Evolutionary conservation across 2,329 filamentous ascomycete species (phyloP), one percentile per base, ranked within the genome.

Genomic region (Paracoccidioides lutzii): DNA sequence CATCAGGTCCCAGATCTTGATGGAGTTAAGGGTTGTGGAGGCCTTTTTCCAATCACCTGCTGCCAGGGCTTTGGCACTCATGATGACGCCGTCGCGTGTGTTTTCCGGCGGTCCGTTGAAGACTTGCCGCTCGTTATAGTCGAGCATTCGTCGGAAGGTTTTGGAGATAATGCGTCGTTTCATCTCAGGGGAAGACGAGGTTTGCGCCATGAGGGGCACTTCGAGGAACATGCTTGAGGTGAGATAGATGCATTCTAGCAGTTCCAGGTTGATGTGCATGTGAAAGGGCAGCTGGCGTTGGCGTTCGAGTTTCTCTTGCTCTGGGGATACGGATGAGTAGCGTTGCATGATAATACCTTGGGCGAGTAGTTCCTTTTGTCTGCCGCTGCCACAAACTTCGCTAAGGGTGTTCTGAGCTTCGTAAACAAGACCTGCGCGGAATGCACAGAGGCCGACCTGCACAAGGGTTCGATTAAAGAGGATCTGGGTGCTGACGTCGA

Each of bases 1-100:
- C 82, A 98, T 94, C 63, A 98, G 81, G 55, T 98, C 93, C 93
- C 93, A 98, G 71, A 98, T 98, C 83, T 96, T 98, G 78, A 98
- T 98, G 68, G 85, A 88, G 78, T 93, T 90, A 73, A 98, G 90
- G 73, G 95, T 93, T 59, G 87, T 81, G 28, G 85, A 90, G 14
- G 90, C 86, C 79, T 94, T 95, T 82, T 95, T 95, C 93, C 93
- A 98, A 75, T 98, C 93, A 63, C 94, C 93, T 22, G 90, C 90
- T 37, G 93, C 91, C 59, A 98, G 81, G 53, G 93, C 90, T 77
- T 97, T 96, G 59, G 93, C 95, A 12, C 90, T 91, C 77, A 97
- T 94, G 88, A 98, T 97, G 67, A 98, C 91, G 68, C 97, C 93
- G 73, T 98, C 93, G 64, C 93, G 87, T 33, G 94, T 98, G 78